Evolutionary conservation across 2,329 filamentous ascomycete species (phyloP).

Genomic region (Blumeria graminis): DNA sequence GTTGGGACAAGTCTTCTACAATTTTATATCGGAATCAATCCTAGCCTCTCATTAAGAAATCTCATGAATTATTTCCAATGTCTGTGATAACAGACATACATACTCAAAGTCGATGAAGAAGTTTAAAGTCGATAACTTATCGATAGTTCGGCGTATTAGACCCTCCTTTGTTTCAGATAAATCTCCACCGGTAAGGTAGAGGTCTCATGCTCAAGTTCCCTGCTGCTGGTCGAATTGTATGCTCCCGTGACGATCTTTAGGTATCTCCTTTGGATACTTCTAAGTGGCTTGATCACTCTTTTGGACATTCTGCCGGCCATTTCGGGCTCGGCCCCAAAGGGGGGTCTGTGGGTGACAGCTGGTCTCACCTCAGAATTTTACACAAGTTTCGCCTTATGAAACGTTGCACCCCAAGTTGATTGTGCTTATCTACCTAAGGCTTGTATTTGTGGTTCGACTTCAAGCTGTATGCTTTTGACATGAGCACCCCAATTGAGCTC

Average conservation of each 20-base stretch:
- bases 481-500: background rate
- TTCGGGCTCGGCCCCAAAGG: background rate
- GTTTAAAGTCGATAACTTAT: too few species aligned
- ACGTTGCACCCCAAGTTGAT: constrained; percentile 1
- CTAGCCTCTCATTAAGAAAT: too few species aligned
- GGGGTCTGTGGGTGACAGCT: background rate
- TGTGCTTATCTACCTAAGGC: background rate
- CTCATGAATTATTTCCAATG: too few species aligned
- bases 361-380: background rate
- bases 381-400: background rate
- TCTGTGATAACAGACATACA: too few species aligned
- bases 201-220: background rate
- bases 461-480: background rate
- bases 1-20: too few species aligned
- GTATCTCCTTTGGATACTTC: background rate
- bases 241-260: background rate
- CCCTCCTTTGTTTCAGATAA: background rate
- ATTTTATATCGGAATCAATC: too few species aligned
- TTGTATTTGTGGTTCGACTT: background rate
- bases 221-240: background rate
- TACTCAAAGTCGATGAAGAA: too few species aligned
- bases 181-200: background rate
- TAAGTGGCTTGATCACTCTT: background rate
- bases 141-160: background rate
- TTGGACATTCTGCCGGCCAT: background rate